Conservation (phyloP, 345 rosid genomes). For the Eucalyptus albens region DNA sequence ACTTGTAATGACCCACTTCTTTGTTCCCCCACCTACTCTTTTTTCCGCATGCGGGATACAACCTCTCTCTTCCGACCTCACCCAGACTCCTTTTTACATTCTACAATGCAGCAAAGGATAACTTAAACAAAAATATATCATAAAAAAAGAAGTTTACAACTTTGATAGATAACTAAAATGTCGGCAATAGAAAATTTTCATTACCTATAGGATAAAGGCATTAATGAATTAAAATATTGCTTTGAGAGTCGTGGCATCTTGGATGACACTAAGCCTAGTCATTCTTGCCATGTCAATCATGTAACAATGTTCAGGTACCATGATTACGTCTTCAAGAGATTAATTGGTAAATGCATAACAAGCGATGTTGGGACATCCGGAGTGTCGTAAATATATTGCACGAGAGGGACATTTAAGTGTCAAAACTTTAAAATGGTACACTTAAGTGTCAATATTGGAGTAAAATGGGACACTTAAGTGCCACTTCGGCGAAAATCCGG, state of each 20-base stretch:
- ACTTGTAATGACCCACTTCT: background rate
- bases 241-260: accelerated
- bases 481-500: too few species aligned
- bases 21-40: background rate
- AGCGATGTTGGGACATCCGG: too few species aligned
- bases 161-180: background rate
- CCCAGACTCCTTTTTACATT: background rate
- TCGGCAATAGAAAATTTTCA: background rate
- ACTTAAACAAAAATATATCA: background rate
- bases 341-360: background rate
- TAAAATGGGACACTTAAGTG: too few species aligned
- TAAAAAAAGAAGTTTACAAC: background rate
- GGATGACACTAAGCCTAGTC: background rate
- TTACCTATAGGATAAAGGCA: background rate
- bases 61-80: background rate
- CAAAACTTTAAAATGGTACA: too few species aligned
- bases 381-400: too few species aligned
- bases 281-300: background rate
- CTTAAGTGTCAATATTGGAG: too few species aligned
- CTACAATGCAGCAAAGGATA: background rate
- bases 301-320: background rate
- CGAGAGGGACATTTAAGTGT: too few species aligned
- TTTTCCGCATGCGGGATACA: background rate
- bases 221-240: background rate
- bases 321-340: background rate